Percentiles rank a stretch among this genome's conserved stretches.
These are phyloP conservation scores for Plasmodium vinckei DNA, from an alignment of 169 alveolate genomes.

Conservation along the genomic window DNA sequence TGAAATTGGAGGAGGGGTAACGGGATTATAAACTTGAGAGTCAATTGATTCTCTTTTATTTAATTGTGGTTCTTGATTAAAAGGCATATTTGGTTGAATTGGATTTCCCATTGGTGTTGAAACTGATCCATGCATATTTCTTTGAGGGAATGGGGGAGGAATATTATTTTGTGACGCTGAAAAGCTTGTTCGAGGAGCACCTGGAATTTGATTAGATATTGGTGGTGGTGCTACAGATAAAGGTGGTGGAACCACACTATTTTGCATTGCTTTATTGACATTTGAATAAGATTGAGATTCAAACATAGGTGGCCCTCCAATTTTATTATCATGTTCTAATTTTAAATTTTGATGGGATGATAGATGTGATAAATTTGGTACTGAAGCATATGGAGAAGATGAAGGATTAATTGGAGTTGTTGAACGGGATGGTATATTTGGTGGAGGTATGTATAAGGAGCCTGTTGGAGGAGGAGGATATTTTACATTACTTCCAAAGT, in stretches of 20 bases:
- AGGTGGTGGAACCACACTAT: not conserved
- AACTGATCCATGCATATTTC: slow-evolving; percentile 2
- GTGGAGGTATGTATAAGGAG: not conserved
- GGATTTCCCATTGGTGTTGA: slow-evolving; percentile 1
- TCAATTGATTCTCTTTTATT: slow-evolving; percentile 43
- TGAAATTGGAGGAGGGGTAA: not conserved
- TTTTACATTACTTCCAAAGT: not conserved
- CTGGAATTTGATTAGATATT: slow-evolving; percentile 9
- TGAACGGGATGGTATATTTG: not conserved
- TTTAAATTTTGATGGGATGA: slow-evolving; percentile 2
- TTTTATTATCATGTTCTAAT: slow-evolving; percentile 8
- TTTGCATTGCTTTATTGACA: slow-evolving; percentile 19
- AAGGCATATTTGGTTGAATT: not conserved
- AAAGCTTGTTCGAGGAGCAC: slow-evolving; percentile 2
- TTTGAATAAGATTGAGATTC: slow-evolving; percentile 33
- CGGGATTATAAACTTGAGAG: not conserved
- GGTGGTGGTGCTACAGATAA: not conserved
- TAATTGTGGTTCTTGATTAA: not conserved
- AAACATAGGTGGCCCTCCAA: slow-evolving; percentile 9
- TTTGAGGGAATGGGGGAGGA: slow-evolving; percentile 21
- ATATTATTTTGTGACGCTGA: slow-evolving; percentile 6
- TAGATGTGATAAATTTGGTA: slow-evolving; percentile 12
- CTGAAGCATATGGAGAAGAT: slow-evolving; percentile 5
- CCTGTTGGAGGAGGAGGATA: slow-evolving; percentile 5
- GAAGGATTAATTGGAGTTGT: slow-evolving; percentile 29